Evolutionary conservation across 2,329 filamentous ascomycete species (phyloP).

Genomic region (Diplodia scrobiculata): DNA sequence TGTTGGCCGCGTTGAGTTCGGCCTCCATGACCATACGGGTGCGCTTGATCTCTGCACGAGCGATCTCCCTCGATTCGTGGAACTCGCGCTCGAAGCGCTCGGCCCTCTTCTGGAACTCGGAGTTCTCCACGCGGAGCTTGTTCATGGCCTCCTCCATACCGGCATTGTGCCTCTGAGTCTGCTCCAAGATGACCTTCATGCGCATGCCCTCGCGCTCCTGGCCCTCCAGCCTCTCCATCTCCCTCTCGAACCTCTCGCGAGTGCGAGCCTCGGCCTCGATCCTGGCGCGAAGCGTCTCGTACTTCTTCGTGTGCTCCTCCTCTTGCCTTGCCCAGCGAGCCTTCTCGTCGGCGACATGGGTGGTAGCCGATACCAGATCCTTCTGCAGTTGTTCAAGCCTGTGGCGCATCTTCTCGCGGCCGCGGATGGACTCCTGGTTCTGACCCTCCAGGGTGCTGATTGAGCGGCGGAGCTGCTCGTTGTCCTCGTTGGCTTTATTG

Average conservation of each 20-base stretch:
- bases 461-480: constrained; percentile 72
- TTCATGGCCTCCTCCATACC: constrained; percentile 64
- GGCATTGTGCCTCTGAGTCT: constrained; percentile 60
- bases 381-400: constrained; percentile 85
- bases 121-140: constrained; percentile 64
- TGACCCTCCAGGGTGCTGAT: constrained; percentile 75
- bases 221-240: constrained; percentile 50
- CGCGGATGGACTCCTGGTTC: constrained; percentile 80
- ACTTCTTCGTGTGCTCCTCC: constrained; percentile 57
- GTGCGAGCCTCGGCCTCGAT: constrained; percentile 51
- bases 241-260: constrained; percentile 50
- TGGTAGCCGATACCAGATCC: constrained; percentile 78
- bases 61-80: constrained; percentile 78
- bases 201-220: constrained; percentile 76
- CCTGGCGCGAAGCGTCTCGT: constrained; percentile 58
- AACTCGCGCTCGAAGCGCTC: constrained; percentile 78
- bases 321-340: constrained; percentile 71
- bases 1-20: constrained; percentile 80
- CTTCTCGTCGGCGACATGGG: constrained; percentile 81
- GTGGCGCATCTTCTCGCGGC: constrained; percentile 78
- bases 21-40: constrained; percentile 76
- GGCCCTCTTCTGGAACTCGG: constrained; percentile 69
- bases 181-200: constrained; percentile 71
- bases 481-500: constrained; percentile 55
- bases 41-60: constrained; percentile 76